These are phyloP conservation scores for Cyclocybe cylindracea DNA, from an alignment of 768 basidiomycete species.

Conservation along the genomic window DNA sequence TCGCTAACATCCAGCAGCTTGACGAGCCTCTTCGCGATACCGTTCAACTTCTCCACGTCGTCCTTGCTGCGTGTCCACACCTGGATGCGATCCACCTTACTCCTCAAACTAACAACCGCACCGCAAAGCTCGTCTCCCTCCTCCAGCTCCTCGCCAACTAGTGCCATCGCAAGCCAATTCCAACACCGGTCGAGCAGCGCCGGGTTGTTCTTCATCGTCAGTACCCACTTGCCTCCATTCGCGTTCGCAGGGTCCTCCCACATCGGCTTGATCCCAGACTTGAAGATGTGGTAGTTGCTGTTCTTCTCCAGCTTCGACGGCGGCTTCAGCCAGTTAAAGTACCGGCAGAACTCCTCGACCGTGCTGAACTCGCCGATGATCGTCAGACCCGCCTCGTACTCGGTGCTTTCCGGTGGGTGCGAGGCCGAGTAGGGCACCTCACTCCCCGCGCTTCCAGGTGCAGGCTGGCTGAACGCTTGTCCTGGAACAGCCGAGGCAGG, in stretches of 20 bases:
- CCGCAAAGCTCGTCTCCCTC: slow-evolving; percentile 77
- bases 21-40: slow-evolving; percentile 80
- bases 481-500: slow-evolving; percentile 37
- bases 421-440: slow-evolving; percentile 31
- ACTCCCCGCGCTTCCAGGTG: slow-evolving; percentile 17
- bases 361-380: slow-evolving; percentile 90
- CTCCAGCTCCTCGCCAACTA: slow-evolving; percentile 83
- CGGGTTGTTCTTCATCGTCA: slow-evolving; percentile 89
- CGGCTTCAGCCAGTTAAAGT: slow-evolving; percentile 93
- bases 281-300: slow-evolving; percentile 96
- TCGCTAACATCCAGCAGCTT: slow-evolving; percentile 85
- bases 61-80: slow-evolving; percentile 88
- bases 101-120: slow-evolving; percentile 83
- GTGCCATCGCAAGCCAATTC: slow-evolving; percentile 88
- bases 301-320: slow-evolving; percentile 87
- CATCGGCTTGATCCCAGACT: slow-evolving; percentile 93
- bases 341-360: slow-evolving; percentile 87
- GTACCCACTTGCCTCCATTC: slow-evolving; percentile 92
- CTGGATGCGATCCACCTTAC: slow-evolving; percentile 89
- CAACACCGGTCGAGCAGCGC: slow-evolving; percentile 82
- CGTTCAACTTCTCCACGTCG: slow-evolving; percentile 82
- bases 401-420: slow-evolving; percentile 60
- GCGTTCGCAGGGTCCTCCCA: slow-evolving; percentile 96
- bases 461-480: slow-evolving; percentile 17
- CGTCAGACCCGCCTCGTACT: slow-evolving; percentile 85